A percentile compares a stretch with the other conserved stretches of the same genome.
These are phyloP conservation scores for Spergularia azorica DNA, from an alignment of 179 eudicot genomes.

Conservation along the genomic window DNA sequence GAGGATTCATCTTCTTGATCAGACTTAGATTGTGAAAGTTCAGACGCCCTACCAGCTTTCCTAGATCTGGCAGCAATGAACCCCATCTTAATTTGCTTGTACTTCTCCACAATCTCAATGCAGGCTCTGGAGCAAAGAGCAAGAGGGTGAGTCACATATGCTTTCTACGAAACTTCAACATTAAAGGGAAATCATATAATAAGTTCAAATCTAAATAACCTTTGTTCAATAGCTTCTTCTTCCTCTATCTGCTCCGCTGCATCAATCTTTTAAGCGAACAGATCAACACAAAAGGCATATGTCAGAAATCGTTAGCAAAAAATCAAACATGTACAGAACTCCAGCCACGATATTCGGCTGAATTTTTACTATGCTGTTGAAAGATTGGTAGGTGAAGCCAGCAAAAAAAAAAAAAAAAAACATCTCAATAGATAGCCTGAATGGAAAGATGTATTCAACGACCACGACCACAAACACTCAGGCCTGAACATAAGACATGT, in stretches of 20 bases:
- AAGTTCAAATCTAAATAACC: constrained; percentile 40
- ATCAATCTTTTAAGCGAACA: constrained; percentile 58
- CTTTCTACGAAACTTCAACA: background rate
- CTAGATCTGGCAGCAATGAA: constrained; percentile 56
- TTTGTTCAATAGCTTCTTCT: constrained; percentile 80
- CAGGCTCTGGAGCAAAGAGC: constrained; percentile 44
- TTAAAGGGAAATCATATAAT: background rate
- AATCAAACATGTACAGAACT: background rate
- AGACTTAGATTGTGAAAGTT: constrained; percentile 38
- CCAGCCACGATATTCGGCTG: background rate
- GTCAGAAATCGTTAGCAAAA: constrained; percentile 5
- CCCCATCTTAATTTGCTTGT: constrained; percentile 76
- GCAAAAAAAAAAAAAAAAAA: background rate
- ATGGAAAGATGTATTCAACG: background rate
- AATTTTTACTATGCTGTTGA: background rate
- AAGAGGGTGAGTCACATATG: background rate
- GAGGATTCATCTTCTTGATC: constrained; percentile 56
- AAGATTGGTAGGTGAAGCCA: constrained; percentile 6
- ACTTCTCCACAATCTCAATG: constrained; percentile 65
- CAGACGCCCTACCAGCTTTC: constrained; percentile 29
- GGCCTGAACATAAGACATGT: background rate
- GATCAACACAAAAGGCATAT: constrained; percentile 1
- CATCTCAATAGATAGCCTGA: background rate
- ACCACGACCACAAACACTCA: background rate
- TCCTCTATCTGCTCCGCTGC: constrained; percentile 93